phyloP scores from a whole-genome alignment of 2,329 filamentous ascomycete species.

The Phoma sp. region DNA sequence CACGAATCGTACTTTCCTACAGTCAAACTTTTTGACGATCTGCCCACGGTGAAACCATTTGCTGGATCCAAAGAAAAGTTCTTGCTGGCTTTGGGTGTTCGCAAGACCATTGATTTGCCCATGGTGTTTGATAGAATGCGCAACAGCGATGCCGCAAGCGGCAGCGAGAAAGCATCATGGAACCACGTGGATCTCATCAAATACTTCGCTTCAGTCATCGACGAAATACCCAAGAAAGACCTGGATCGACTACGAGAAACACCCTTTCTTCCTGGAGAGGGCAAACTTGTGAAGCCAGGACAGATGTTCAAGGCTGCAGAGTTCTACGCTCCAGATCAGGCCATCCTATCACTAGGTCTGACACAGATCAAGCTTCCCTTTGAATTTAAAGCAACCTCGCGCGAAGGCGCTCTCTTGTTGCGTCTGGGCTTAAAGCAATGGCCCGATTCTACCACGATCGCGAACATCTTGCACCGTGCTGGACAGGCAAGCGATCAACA shows the following conservation, averaged over 20 bases:
- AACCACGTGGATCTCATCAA: constrained; percentile 94
- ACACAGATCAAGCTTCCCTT: constrained; percentile 72
- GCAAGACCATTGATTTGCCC: constrained; percentile 92
- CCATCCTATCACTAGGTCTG: constrained; percentile 40
- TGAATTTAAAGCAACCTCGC: constrained; percentile 63
- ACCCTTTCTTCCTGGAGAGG: constrained; percentile 77
- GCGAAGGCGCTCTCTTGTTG: constrained; percentile 76
- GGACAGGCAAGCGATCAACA: constrained; percentile 57
- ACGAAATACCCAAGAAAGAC: constrained; percentile 85
- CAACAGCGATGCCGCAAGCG: constrained; percentile 60
- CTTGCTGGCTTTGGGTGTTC: constrained; percentile 79
- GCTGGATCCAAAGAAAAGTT: constrained; percentile 89
- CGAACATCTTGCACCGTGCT: constrained; percentile 75
- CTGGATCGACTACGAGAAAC: constrained; percentile 78
- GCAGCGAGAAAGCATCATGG: constrained; percentile 67
- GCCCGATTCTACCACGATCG: constrained; percentile 75
- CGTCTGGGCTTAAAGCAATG: constrained; percentile 74
- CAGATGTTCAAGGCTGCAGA: constrained; percentile 46
- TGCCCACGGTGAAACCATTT: constrained; percentile 78
- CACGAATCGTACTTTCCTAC: constrained; percentile 87
- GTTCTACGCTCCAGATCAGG: constrained; percentile 44
- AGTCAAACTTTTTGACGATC: constrained; percentile 94
- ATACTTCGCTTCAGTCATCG: constrained; percentile 86
- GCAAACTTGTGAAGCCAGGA: constrained; percentile 31
- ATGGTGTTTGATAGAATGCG: constrained; percentile 91